Base-by-base conservation (phyloP, 805 yeast species). In the Pichia occidentalis region DNA sequence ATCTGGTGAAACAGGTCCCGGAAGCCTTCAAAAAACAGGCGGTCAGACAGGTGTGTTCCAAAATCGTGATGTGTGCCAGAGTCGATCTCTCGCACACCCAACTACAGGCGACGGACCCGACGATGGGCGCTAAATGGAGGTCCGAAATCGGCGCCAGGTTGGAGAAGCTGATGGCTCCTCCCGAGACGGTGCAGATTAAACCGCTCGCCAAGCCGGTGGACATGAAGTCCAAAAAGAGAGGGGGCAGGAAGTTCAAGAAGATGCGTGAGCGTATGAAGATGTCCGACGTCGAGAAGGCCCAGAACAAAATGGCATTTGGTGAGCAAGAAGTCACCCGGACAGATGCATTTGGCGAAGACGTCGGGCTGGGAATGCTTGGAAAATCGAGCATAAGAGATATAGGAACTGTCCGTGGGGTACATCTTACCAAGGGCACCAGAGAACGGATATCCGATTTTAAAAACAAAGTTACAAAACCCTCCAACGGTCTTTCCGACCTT, bases 271-370 rank as follows among this genome's bases (percentile, higher is more conserved):
- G 84, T 52, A 79, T 81, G 60, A 80, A 79, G 51, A 71, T 83
- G 70, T 80, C 95, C 0, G 95, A 87, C 38, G 56, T 84, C 30
- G 77, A 87, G 24, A 80, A 77, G 47, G 82, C 95, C 3, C 95
- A 85, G 51, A 87, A 90, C 55, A 74, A 83, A 52, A 71, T 88
- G 75, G 81, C 70, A 29, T 88, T 90, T 61, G 96, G 95, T 6
- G 71, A 78, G 49, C 67, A 70, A 45, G 95, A 85, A 53, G 75
- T 69, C 16, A 70, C 79, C 1, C 63, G 68, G 3, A 63, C 65
- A 44, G 87, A 82, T 44, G 67, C 76, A 0, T 80, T 65, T 53
- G 95, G 94, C 9, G 87, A 85, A 37, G 95, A 85, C 50, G 64
- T 82, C 23, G 95, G 95, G 0, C 52, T 86, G 34, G 95, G 95